Evolutionary conservation across 2,329 filamentous ascomycete species (phyloP).

Genomic region (Cercospora nicotianae): DNA sequence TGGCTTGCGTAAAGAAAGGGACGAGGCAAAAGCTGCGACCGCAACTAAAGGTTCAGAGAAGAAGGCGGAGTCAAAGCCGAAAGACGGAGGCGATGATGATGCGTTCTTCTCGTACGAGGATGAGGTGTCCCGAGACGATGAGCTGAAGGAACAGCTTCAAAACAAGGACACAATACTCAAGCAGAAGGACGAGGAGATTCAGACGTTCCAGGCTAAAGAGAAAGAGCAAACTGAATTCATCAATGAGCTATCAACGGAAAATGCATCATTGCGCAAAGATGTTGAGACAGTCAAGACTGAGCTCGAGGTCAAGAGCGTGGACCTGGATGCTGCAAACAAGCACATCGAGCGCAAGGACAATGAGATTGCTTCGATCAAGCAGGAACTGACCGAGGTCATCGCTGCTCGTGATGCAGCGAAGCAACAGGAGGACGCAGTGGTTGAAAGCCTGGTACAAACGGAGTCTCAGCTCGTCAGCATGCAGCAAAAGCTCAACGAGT

Average conservation of each 20-base stretch:
- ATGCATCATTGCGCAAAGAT: constrained; percentile 50
- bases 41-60: constrained; percentile 19
- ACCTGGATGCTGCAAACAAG: constrained; percentile 18
- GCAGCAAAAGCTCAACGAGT: constrained; percentile 48
- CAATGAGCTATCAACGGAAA: constrained; percentile 66
- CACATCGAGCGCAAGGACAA: constrained; percentile 24
- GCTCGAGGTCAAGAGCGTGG: constrained; percentile 15
- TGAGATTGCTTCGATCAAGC: constrained; percentile 37
- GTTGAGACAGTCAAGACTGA: constrained; percentile 7
- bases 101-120: constrained; percentile 93
- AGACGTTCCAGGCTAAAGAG: constrained; percentile 37
- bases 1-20: constrained; percentile 48
- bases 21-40: constrained; percentile 16
- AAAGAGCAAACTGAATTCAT: constrained; percentile 59
- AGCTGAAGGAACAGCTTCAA: constrained; percentile 60
- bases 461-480: constrained; percentile 55
- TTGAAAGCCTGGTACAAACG: constrained; percentile 31
- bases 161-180: constrained; percentile 70
- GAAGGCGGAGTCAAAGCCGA: constrained; percentile 9
- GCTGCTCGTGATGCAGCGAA: constrained; percentile 42
- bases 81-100: constrained; percentile 45
- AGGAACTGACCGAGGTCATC: constrained; percentile 47
- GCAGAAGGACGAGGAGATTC: constrained; percentile 69
- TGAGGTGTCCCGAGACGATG: constrained; percentile 54
- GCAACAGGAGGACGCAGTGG: constrained; percentile 45